Evolutionary conservation across 1,284 basidiomycete genomes (phyloP), one percentile per base, ranked within the genome.

Genomic region (Cutaneotrichosporon sp.): DNA sequence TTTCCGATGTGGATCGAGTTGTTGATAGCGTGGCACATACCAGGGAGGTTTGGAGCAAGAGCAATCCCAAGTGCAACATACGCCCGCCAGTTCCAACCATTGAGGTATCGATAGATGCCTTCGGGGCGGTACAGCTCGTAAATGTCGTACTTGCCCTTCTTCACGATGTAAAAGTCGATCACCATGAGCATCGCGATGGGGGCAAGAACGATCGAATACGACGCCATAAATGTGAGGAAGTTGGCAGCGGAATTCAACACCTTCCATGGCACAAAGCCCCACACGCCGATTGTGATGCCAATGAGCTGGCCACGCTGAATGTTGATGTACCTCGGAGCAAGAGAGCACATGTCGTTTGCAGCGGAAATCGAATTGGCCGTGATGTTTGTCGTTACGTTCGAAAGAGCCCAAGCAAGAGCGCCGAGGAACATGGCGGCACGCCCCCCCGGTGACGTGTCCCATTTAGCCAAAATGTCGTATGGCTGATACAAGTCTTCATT

Each of bases 401-500:
- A 81, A 30, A 89, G 73, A 14, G 79, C 77, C 68, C 88, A 72
- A n/a, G 81, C 78, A 67, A 86, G 83, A 0, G 84, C 77, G 1
- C 82, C 82, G 66, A 90, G 88, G 78, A 90, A 90, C 15, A 84
- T 83, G 0, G 84, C 87, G 0, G 87, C 83, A 20, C 62, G 56
- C 13, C 55, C 55, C 20, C 47, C 55, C 4, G 50, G 47, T 3
- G 55, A 52, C 7, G 55, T 56, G 35, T 46, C 40, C 55, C 55
- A 56, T 39, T 56, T 56, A 37, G 51, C 52, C n/a, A 64, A 56
- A 41, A 68, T 55, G 46, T 64, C 60, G 52, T 65, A 65, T 9
- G 61, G 60, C 52, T 62, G 58, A 52, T 54, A 68, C 8, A 59
- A 47, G 22, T 79, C 73, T 48, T 78, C 67, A 35, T 81, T 83